Evolutionary conservation across 306 rosid species (phyloP), one percentile per base, ranked within the genome.

Genomic region (Trifolium pratense): DNA sequence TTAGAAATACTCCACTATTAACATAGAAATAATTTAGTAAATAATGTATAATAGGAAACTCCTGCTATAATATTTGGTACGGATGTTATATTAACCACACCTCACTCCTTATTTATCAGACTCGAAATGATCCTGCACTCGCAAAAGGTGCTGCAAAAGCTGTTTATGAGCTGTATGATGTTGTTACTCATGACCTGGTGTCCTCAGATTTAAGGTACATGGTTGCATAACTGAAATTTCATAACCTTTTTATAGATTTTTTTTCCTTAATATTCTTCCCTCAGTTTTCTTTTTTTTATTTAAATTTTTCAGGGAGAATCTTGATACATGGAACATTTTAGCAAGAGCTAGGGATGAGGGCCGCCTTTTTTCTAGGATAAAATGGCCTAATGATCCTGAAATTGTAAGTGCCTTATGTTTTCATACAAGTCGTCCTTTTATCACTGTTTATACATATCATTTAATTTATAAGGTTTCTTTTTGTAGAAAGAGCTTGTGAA

Each of bases 91-190:
- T 14, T 18, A 31, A 29, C 43, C 61, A 31, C 49, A 73, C 23
- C 66, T 32, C 26, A 40, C 36, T 43, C 37, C 71, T 43, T 43
- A 25, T 15, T 20, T 84, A 21, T 70, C 88, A 94, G 98, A 77
- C 78, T 75, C 89, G 91, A 61, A 87, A 86, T 83, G 88, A 89
- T 84, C 90, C 93, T 74, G 90, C 67, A 42, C 97, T 83, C 66
- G 89, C 91, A 40, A 86, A 83, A 84, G 98, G 98, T 70, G 98
- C 96, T 64, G 89, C 87, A 13, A 89, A 91, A 42, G 96, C 98
- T 83, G 42, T 91, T 11, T 81, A 21, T 77, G 96, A 86, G 2
- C 83, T 94, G 45, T 91, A 89, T 83, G 95, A 91, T 0, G 92
- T 91, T 72, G 98, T 93, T 70, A 89, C 96, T 4, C 88, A 89